Base-by-base conservation (phyloP, 2,329 filamentous ascomycete species). In the Fusarium oxysporum region DNA sequence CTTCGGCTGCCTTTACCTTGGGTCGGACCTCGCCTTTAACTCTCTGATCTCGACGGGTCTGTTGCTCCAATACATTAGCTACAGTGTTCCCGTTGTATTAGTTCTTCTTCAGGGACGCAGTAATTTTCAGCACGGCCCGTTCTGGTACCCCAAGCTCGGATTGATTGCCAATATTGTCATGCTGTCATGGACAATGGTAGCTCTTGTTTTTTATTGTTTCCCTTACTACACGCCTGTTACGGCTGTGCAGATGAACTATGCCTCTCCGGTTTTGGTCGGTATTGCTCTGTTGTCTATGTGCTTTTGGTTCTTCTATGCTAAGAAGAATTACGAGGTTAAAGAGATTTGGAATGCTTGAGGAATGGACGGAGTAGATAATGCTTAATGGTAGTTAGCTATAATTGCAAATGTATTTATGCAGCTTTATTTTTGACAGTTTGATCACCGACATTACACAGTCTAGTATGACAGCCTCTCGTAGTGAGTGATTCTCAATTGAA, bases 201-300 rank as follows among this genome's bases (percentile, higher is more conserved):
- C 59, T 30, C 28, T 64, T 2, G 14, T 56, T 6, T 64, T 65
- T 13, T 65, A 65, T n/a, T 65, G 62, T 4, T 65, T 64, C 17
- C 62, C 47, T 3, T 65, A 64, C 40, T 65, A 56, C 10, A 23
- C 44, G 1, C 47, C 40, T 5, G 62, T 41, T 1, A 37, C 38
- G 1, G 59, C 59, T 23, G 19, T 40, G 19, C 62, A 64, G 21
- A 65, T 64, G 40, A 64, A 64, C 5, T 64, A 64, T 16, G 62
- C 62, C 3, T 64, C 59, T 6, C 32, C 59, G 7, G 59, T 65
- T 1, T 50, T 65, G 38, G 40, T 28, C 11, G 59, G 33, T 4
- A 55, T 56, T 21, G 47, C 38, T 12, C 5, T 56, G 3, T 14
- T 64, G 12, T 37, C 59, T 6, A n/a, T 55, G 9, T 54, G 40